Conservation (phyloP, 2,329 filamentous ascomycete genomes). For the Beauveria brongniartii region DNA sequence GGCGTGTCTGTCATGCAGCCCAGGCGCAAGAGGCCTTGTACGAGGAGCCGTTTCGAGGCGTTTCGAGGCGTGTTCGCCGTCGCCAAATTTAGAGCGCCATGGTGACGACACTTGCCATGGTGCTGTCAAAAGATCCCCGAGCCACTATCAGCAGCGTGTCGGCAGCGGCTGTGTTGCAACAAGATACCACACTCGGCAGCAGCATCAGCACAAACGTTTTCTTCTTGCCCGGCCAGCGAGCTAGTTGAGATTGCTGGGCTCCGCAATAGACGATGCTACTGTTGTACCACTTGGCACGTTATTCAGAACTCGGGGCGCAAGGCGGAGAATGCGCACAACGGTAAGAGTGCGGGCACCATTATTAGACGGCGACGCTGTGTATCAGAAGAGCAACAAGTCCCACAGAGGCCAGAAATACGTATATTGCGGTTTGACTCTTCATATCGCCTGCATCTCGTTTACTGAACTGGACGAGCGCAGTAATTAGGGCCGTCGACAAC, state of each 20-base stretch:
- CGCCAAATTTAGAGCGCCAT: background rate
- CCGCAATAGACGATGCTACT: slow-evolving; percentile 5
- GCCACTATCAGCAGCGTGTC: background rate
- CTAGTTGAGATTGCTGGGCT: background rate
- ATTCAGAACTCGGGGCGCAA: slow-evolving; percentile 1
- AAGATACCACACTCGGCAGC: background rate
- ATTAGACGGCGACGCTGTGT: background rate
- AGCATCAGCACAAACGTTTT: background rate
- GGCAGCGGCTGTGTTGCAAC: background rate
- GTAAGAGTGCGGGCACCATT: background rate
- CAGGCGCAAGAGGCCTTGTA: slow-evolving; percentile 2
- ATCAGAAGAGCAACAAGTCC: background rate
- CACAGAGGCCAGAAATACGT: background rate
- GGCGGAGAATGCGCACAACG: slow-evolving; percentile 4
- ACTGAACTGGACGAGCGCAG: background rate
- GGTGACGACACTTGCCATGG: background rate
- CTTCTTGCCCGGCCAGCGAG: background rate
- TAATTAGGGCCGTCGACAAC: background rate
- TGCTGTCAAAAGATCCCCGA: background rate
- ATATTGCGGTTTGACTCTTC: background rate
- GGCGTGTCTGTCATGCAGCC: background rate
- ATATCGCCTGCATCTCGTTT: slow-evolving; percentile 4
- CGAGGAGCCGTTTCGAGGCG: background rate
- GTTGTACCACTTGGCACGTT: background rate
- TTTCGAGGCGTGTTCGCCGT: background rate